A percentile compares a stretch with the other conserved stretches of the same genome.
phyloP scores from a whole-genome alignment of 768 basidiomycete genomes.

The Boletus edulis region DNA sequence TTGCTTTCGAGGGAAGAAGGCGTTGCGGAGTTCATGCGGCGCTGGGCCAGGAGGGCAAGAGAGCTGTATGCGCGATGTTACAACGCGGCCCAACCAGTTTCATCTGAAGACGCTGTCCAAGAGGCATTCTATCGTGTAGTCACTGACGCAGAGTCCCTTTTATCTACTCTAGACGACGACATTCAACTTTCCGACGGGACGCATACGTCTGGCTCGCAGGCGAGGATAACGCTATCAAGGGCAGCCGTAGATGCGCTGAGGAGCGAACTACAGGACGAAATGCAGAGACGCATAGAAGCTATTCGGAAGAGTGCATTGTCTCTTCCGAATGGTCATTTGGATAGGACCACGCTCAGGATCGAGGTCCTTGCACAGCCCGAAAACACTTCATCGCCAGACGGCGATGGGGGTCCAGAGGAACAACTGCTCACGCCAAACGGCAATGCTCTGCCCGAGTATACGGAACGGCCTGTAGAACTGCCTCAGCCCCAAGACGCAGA shows the following conservation, averaged over 20 bases:
- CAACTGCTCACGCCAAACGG: not conserved
- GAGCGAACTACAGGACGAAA: conserved; percentile 57
- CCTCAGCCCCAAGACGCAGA: not conserved
- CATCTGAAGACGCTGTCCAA: conserved; percentile 18
- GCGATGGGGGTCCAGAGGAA: not conserved
- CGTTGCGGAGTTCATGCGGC: conserved; percentile 49
- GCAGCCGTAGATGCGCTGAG: conserved; percentile 50
- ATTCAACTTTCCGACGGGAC: conserved; percentile 18
- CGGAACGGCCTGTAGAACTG: not conserved
- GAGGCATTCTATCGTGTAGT: conserved; percentile 33
- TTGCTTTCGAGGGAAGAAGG: conserved; percentile 65
- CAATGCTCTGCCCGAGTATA: not conserved
- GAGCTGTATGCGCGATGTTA: conserved; percentile 38
- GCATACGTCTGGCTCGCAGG: conserved; percentile 44
- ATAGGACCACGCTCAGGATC: not conserved
- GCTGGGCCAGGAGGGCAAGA: conserved; percentile 53
- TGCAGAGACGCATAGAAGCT: conserved; percentile 43
- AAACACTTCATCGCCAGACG: not conserved
- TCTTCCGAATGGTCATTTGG: not conserved
- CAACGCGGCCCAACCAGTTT: not conserved
- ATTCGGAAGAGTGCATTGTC: conserved; percentile 5
- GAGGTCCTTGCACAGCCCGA: not conserved
- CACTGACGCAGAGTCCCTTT: conserved; percentile 34
- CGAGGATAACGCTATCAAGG: conserved; percentile 49
- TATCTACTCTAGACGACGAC: conserved; percentile 35